Percentiles rank a stretch among this genome's conserved stretches.
phyloP scores from a whole-genome alignment of 164 flowering plant genomes.

The Nelumbo lutea region DNA sequence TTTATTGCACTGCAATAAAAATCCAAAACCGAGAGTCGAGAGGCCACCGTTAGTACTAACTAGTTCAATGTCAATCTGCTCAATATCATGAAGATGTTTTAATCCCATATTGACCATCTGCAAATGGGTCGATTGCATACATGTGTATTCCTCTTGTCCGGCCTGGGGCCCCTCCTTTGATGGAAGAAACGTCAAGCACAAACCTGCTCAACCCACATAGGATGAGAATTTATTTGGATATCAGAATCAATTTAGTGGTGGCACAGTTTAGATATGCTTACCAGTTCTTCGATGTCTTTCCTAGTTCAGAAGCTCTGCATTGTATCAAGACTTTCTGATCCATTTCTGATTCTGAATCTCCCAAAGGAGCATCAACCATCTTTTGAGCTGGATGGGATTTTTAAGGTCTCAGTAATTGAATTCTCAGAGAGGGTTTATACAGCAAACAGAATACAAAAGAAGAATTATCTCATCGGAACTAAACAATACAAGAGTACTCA shows the following conservation, averaged over 20 bases:
- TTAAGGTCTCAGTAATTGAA: neutral
- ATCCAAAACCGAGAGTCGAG: slow-evolving; percentile 3
- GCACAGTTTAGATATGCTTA: slow-evolving; percentile 23
- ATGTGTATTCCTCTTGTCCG: slow-evolving; percentile 75
- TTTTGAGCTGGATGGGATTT: slow-evolving; percentile 26
- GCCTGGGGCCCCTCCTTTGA: slow-evolving; percentile 91
- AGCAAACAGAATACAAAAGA: neutral
- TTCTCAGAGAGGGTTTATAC: neutral
- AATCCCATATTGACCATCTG: slow-evolving; percentile 29
- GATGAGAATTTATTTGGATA: neutral
- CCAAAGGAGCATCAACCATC: slow-evolving; percentile 28
- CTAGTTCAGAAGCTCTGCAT: slow-evolving; percentile 28
- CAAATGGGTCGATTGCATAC: slow-evolving; percentile 34
- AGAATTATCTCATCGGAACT: neutral
- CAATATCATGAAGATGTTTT: slow-evolving; percentile 10
- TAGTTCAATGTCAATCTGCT: slow-evolving; percentile 6
- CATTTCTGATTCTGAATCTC: slow-evolving; percentile 31
- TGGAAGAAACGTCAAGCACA: slow-evolving; percentile 61
- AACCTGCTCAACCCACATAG: slow-evolving; percentile 37
- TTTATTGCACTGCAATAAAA: neutral
- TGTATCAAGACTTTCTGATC: slow-evolving; percentile 43
- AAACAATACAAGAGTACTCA: slow-evolving; percentile 20
- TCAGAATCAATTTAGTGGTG: neutral
- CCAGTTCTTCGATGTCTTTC: slow-evolving; percentile 37
- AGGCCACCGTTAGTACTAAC: slow-evolving; percentile 12